A percentile compares a stretch with the other conserved stretches of the same genome.
Conservation (phyloP, 2,329 filamentous ascomycete genomes). For the Pseudogymnoascus verrucosus region DNA sequence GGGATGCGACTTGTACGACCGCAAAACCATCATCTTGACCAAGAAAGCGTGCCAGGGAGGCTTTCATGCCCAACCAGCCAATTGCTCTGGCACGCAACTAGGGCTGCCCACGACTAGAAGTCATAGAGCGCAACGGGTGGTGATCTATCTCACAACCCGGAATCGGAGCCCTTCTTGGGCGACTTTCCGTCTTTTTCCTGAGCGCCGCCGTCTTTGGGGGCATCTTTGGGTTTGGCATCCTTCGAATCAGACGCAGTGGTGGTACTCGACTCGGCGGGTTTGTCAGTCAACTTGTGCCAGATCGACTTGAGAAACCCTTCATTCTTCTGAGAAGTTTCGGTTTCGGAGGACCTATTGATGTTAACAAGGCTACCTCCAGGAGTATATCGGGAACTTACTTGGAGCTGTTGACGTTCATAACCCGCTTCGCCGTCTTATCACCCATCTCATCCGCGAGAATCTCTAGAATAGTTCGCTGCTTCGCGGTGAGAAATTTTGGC, state of each 20-base stretch:
- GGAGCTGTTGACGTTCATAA: constrained; percentile 69
- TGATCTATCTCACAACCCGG: background rate
- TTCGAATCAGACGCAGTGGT: constrained; percentile 7
- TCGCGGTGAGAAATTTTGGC: constrained; percentile 87
- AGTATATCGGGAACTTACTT: constrained; percentile 36
- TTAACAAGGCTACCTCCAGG: background rate
- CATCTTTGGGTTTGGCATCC: constrained; percentile 8
- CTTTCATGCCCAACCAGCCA: constrained; percentile 1
- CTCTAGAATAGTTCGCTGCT: constrained; percentile 87
- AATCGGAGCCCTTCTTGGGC: constrained; percentile 17
- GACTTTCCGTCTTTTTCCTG: constrained; percentile 16
- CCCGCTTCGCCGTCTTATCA: constrained; percentile 81
- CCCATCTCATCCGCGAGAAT: constrained; percentile 95
- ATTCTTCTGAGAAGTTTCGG: constrained; percentile 51
- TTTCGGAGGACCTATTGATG: constrained; percentile 2
- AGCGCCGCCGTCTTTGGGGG: background rate
- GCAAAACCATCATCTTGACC: background rate
- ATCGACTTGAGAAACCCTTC: constrained; percentile 89
- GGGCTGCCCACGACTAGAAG: background rate
- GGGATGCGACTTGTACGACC: background rate
- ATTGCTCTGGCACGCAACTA: background rate
- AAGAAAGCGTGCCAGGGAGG: background rate
- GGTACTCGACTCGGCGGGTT: constrained; percentile 30
- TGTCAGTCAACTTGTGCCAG: constrained; percentile 87
- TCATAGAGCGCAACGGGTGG: background rate